These are phyloP conservation scores for Pythium angustatum DNA, from an alignment of 352 stramenopile genomes.

Conservation along the genomic window DNA sequence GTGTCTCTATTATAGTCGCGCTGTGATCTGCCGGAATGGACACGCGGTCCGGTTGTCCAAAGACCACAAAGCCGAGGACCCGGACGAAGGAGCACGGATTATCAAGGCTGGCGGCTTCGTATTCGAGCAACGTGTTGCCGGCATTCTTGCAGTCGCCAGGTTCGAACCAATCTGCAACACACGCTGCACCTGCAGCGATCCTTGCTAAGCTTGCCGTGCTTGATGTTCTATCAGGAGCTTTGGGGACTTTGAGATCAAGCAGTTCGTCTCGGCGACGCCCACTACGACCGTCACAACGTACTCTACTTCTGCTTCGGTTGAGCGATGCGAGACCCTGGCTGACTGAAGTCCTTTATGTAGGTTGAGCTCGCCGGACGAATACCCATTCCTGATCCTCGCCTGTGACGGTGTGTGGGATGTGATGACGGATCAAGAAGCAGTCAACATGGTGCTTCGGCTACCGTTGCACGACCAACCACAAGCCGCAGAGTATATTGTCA, in stretches of 20 bases:
- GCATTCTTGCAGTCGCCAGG: constrained; percentile 72
- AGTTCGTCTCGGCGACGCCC: constrained; percentile 60
- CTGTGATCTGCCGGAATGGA: constrained; percentile 59
- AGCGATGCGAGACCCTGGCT: too few species aligned
- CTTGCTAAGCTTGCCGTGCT: too few species aligned
- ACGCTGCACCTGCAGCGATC: too few species aligned
- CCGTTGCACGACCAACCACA: constrained; percentile 35
- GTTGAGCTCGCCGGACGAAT: constrained; percentile 44
- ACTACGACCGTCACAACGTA: constrained; percentile 49
- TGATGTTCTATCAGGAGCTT: constrained; percentile 53
- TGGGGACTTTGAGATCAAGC: constrained; percentile 72
- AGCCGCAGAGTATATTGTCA: constrained; percentile 57
- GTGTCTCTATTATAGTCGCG: too few species aligned
- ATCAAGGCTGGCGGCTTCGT: constrained; percentile 66
- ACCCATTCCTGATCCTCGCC: constrained; percentile 70
- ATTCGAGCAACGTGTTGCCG: constrained; percentile 65
- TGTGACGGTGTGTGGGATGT: constrained; percentile 86
- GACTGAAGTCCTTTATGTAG: too few species aligned
- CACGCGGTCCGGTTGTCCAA: constrained; percentile 57
- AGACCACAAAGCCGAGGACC: constrained; percentile 76
- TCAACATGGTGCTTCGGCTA: constrained; percentile 59
- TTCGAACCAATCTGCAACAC: constrained; percentile 24
- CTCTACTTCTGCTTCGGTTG: neutral
- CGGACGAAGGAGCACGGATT: constrained; percentile 57
- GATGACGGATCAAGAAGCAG: constrained; percentile 66